Base-by-base conservation (phyloP, 2,329 filamentous ascomycete genomes). In the Aspergillus sp. region DNA sequence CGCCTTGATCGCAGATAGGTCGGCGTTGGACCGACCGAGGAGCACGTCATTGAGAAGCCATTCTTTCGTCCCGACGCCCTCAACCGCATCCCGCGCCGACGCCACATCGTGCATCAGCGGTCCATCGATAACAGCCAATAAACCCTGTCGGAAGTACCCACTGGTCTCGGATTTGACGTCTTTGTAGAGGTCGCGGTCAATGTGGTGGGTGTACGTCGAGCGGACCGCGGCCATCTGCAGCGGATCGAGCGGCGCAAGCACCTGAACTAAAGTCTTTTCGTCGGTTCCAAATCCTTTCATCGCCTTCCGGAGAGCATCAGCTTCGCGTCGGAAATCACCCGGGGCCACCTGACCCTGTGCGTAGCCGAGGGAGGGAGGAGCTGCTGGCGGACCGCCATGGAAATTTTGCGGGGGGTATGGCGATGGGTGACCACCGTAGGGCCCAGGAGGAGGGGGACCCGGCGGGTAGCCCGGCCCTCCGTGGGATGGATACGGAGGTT, bases 281-380 rank as follows among this genome's bases (percentile, higher is more conserved):
- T 97, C 85, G 0, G 92, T 97, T 31, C 92, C 93, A 57, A 96
- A 89, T 0, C 91, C 91, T 72, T 96, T 96, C 91, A 97, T 96
- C 2, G 93, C 90, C 61, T 82, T 82, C 49, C 90, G 84, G 19
- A 96, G 77, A 3, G 79, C 82, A 52, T 91, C 83, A 0, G 90
- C 88, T 61, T 94, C 86, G 11, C 78, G 75, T 3, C 76, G 79
- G 45, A 84, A 87, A 58, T 96, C 86, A 16, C 80, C 77, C 25
- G 83, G 79, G 41, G 89, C 88, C 43, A 83, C 77, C 64, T 89
- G 88, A 11, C 84, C 83, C 0, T 87, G 81, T 2, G 85, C 84
- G 64, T 96, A 97, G 32, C 92, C 92, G 0, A 81, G 73, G 0
- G 88, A 88, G 0, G 89, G 83, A 1, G 86, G 84, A 10, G 87